Evolutionary conservation across 2,329 filamentous ascomycete genomes (phyloP).

Genomic region (Metarhizium robertsii): DNA sequence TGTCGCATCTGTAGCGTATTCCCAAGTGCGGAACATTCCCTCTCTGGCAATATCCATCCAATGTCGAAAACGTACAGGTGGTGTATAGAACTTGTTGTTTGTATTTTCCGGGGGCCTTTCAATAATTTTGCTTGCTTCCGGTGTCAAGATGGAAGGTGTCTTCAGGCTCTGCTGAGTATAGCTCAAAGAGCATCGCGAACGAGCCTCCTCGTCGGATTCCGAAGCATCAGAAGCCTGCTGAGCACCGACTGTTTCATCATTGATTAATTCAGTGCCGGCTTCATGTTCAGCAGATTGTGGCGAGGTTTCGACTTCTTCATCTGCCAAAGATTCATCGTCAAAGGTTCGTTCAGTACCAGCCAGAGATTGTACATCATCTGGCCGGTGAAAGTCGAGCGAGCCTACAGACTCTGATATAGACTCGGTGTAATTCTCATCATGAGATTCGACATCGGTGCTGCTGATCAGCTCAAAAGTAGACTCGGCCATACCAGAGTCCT

Average conservation of each 20-base stretch:
- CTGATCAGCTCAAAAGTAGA: conserved; percentile 49
- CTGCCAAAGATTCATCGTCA: conserved; percentile 30
- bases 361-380: conserved; percentile 44
- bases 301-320: conserved; percentile 19
- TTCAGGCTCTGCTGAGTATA: conserved; percentile 40
- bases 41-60: not conserved
- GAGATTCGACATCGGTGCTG: conserved; percentile 42
- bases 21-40: not conserved
- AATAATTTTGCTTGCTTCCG: conserved; percentile 22
- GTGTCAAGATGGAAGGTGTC: conserved; percentile 31
- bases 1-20: conserved; percentile 4
- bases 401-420: conserved; percentile 40
- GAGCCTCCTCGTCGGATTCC: conserved; percentile 28
- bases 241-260: not conserved
- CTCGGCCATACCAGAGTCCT: conserved; percentile 43
- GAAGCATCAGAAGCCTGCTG: conserved; percentile 7
- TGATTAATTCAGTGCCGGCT: conserved; percentile 3
- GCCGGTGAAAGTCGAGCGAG: conserved; percentile 37
- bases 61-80: not conserved
- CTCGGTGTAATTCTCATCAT: conserved; percentile 38
- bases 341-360: conserved; percentile 38
- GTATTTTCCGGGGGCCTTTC: conserved; percentile 7
- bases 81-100: conserved; percentile 5
- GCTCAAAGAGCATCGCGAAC: conserved; percentile 31
- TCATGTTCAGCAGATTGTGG: conserved; percentile 8